These are phyloP conservation scores for Cordyceps farinosa DNA, from an alignment of 2,329 filamentous ascomycete species.

Conservation along the genomic window DNA sequence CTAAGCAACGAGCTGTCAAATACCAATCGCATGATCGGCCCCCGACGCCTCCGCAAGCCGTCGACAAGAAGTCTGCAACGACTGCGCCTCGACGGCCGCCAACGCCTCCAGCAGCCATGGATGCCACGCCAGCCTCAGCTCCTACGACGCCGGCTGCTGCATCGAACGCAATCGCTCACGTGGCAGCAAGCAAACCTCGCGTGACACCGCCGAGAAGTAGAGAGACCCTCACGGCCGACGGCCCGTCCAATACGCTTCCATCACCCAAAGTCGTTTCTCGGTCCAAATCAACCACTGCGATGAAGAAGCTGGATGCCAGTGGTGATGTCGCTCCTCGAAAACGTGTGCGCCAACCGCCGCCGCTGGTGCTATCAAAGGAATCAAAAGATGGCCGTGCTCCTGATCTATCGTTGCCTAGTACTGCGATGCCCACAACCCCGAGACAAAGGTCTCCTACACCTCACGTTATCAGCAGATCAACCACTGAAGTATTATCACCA, in stretches of 20 bases:
- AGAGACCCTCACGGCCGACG: neutral
- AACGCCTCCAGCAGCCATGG: neutral
- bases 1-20: neutral
- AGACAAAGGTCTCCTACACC: conserved; percentile 21
- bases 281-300: neutral
- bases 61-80: neutral
- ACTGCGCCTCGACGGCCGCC: neutral
- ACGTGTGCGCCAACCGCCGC: neutral
- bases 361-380: neutral
- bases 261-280: neutral
- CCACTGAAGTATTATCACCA: conserved; percentile 29
- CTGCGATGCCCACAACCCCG: neutral
- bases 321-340: neutral
- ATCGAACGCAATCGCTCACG: neutral
- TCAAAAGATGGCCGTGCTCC: neutral
- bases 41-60: neutral
- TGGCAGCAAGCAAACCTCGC: conserved; percentile 13
- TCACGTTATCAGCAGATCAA: conserved; percentile 19
- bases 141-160: neutral
- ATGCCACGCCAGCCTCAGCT: neutral
- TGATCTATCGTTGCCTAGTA: neutral
- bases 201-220: conserved; percentile 3
- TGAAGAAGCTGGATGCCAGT: neutral
- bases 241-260: neutral
- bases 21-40: neutral